Conservation (phyloP, 345 rosid species). For the Isatis tinctoria region DNA sequence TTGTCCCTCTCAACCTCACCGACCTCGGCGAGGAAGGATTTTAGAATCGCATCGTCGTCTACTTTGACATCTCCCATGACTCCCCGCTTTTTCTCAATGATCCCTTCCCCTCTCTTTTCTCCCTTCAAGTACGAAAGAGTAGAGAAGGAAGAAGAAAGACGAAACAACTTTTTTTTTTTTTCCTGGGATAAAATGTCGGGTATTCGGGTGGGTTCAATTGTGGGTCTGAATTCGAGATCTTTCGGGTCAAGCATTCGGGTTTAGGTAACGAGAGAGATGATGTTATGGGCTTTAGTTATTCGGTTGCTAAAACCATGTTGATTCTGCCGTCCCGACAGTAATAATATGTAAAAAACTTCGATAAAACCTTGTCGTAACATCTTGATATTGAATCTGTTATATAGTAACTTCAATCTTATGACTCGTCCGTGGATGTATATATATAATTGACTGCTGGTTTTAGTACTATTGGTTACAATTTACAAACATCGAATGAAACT, state of each 20-base stretch:
- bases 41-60: slow-evolving; percentile 79
- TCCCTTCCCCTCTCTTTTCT: not conserved
- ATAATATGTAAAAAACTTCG: too few species aligned
- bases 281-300: too few species aligned
- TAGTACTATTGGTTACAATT: too few species aligned
- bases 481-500: too few species aligned
- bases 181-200: slow-evolving; percentile 13
- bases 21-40: slow-evolving; percentile 93
- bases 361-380: too few species aligned
- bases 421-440: too few species aligned
- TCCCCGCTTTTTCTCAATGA: not conserved
- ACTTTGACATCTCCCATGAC: slow-evolving; percentile 50
- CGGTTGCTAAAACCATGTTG: too few species aligned
- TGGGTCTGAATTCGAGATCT: not conserved
- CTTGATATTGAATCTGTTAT: too few species aligned
- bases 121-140: not conserved
- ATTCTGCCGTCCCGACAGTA: too few species aligned
- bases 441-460: too few species aligned
- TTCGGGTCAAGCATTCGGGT: not conserved
- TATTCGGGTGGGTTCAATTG: not conserved
- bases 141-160: not conserved
- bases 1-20: slow-evolving; percentile 95
- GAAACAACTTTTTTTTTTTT: not conserved
- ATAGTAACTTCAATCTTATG: too few species aligned
- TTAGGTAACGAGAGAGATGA: too few species aligned